These are phyloP conservation scores for Diaporthe vaccinii DNA, from an alignment of 2,329 filamentous ascomycete species.

Conservation along the genomic window DNA sequence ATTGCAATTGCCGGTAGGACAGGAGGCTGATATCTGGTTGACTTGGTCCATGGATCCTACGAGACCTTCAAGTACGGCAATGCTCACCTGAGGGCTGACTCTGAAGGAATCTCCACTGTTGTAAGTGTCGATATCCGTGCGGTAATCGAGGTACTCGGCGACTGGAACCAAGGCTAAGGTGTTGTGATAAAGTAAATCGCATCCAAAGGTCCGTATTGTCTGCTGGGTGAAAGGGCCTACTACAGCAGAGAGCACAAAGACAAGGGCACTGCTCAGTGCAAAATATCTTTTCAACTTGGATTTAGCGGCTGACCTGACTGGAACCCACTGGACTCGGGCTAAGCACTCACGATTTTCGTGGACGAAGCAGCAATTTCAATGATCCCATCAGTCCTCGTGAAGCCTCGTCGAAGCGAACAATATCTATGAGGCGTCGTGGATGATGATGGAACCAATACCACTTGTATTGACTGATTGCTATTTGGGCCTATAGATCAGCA, in stretches of 20 bases:
- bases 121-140: neutral
- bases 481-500: no score
- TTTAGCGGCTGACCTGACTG: accelerated
- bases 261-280: neutral
- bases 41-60: neutral
- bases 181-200: neutral
- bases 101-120: no score
- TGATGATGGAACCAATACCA: neutral
- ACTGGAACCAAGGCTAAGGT: neutral
- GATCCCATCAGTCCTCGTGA: neutral
- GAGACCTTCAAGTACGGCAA: neutral
- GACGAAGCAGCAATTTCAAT: neutral
- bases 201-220: neutral
- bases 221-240: neutral
- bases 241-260: neutral
- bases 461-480: neutral
- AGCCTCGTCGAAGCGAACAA: neutral
- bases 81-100: neutral
- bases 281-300: neutral
- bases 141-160: neutral
- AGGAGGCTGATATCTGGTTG: neutral
- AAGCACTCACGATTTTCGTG: neutral
- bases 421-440: neutral
- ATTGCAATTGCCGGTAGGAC: neutral
- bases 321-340: no score